Base-by-base conservation (phyloP, 345 rosid genomes). In the Gossypium longicalyx region DNA sequence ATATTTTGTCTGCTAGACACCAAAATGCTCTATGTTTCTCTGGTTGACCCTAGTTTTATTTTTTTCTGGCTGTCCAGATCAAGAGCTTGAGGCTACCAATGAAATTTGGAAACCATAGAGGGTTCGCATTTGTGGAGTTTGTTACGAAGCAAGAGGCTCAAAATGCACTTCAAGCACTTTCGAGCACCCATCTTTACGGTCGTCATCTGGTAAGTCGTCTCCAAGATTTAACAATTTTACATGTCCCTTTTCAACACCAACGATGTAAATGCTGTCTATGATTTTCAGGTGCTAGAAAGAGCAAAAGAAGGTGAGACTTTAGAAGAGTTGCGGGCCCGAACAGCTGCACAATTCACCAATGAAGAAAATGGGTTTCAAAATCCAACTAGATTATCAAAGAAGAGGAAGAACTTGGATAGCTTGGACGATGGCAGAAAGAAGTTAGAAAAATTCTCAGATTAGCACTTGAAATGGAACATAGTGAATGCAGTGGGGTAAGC, bases 251-350 rank as follows among this genome's bases (percentile, higher is more conserved):
- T 60, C 11, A 53, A 62, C 9, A 44, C 25, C 29, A 47, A 27
- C 22, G 2, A 10, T 41, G 57, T 52, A 7, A 58, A 12, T 51
- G 34, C 13, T 12, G 2, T 19, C 43, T 57, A n/a, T 47, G n/a
- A 34, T 63, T 70, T 77, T 70, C 76, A 95, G 98, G 89, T 93
- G 70, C 76, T 91, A 51, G 97, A 91, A 81, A 89, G 94, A 81
- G 98, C 97, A 0, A 90, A 93, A 64, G 97, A 95, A 85, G 94
- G 94, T n/a, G 90, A 85, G 86, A 92, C 84, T 81, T 77, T 93
- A 85, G 96, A 93, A 83, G 93, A 88, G 61, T 78, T 87, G 71
- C 81, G 97, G 16, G 85, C 85, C 67, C 87, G 97, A 77, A 91
- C 94, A 19, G 90, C 92, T 52, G 91, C 93, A 13, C 93, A 90